Evolutionary conservation across 2,329 filamentous ascomycete species (phyloP).

Genomic region (Trichoderma sp.): DNA sequence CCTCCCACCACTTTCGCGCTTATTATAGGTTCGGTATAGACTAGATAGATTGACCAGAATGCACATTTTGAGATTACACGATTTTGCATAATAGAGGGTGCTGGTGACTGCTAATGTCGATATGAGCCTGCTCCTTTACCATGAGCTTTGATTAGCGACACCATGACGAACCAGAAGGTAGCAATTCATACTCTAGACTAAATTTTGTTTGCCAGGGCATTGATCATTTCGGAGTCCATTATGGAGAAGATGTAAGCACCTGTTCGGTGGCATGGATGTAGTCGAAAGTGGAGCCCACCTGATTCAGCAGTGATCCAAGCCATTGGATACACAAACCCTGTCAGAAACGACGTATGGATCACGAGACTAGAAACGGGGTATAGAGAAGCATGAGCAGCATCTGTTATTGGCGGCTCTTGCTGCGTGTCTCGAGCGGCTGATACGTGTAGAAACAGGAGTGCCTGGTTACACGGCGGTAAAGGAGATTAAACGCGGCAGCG

Average conservation of each 20-base stretch:
- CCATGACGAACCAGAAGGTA: not conserved
- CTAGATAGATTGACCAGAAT: conserved; percentile 10
- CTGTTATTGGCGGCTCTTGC: not conserved
- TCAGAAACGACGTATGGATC: not conserved
- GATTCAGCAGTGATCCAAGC: not conserved
- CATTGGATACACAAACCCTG: not conserved
- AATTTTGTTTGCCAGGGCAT: not conserved
- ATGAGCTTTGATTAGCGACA: not conserved
- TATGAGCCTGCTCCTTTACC: not conserved
- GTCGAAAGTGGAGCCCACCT: conserved; percentile 2
- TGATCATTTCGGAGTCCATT: not conserved
- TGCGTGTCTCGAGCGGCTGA: not conserved
- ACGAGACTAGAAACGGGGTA: not conserved
- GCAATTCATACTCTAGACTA: not conserved
- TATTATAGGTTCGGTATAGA: not conserved
- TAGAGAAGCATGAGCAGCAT: not conserved
- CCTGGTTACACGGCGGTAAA: not conserved
- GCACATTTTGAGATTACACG: not conserved
- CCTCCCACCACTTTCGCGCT: not conserved
- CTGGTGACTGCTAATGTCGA: not conserved
- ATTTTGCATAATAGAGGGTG: not conserved
- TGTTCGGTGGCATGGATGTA: not conserved
- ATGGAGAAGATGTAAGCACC: not conserved
- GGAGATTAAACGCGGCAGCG: not conserved
- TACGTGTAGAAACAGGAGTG: not conserved